Conservation (phyloP, 306 rosid species). For the Trifolium repens region DNA sequence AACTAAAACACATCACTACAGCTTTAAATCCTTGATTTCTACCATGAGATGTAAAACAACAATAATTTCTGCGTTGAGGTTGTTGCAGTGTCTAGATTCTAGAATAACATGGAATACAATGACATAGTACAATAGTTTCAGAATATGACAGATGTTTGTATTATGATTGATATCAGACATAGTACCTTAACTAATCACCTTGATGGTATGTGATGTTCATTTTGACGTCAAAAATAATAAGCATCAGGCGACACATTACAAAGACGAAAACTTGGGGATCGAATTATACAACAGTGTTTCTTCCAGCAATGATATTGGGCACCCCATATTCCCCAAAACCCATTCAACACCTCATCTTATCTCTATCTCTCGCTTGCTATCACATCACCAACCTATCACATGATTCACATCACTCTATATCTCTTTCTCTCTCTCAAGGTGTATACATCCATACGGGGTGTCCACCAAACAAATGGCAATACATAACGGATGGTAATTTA, state of each 20-base stretch:
- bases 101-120: background rate
- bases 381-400: too few relatives aligned
- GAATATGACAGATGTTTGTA: slow-evolving; percentile 1
- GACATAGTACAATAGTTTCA: background rate
- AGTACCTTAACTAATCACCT: slow-evolving; percentile 1
- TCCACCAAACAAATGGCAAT: background rate
- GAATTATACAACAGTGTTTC: slow-evolving; percentile 6
- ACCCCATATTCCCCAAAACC: too few relatives aligned
- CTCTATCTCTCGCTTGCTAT: too few relatives aligned
- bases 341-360: too few relatives aligned
- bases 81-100: background rate
- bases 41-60: slow-evolving; percentile 24
- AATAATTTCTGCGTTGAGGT: background rate
- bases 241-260: slow-evolving; percentile 14
- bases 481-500: background rate
- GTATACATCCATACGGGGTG: too few relatives aligned
- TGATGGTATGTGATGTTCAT: slow-evolving; percentile 7
- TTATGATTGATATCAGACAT: slow-evolving; percentile 13
- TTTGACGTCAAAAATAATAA: background rate
- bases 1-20: background rate
- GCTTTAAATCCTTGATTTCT: background rate
- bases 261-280: background rate
- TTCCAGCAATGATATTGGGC: too few relatives aligned
- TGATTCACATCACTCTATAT: too few relatives aligned
- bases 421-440: too few relatives aligned